Base-by-base conservation (phyloP, 805 yeast genomes). In the Ogataea polymorpha region DNA sequence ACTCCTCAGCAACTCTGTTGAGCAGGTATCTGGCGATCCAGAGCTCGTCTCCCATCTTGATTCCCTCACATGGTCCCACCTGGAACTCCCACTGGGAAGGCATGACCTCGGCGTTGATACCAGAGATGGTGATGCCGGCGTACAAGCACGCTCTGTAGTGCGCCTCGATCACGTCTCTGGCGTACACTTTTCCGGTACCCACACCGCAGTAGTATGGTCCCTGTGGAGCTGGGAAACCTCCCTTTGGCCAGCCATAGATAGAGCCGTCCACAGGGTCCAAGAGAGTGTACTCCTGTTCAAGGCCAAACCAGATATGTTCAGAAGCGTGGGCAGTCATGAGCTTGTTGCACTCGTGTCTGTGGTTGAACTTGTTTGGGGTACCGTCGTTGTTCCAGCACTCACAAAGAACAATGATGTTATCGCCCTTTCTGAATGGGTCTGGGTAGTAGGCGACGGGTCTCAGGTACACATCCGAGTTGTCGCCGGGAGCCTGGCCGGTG, bases 141-240 rank as follows among this genome's bases (percentile, higher is more conserved):
- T 86, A 84, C 51, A 91, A 75, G 75, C 97, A 90, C 49, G 99
- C 99, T 68, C 93, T 83, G 85, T 93, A 93, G 76, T 91, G 99
- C 45, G 99, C 98, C 77, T 91, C 99, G 58, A 93, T 89, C 43
- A 91, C 89, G 66, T 93, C 99, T 75, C 99, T 82, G 62, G 97
- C 96, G 68, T 83, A 87, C 51, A 91, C 99, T 75, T 88, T 90
- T 64, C 97, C 96, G 59, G 96, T 79, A 72, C 99, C 99, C 53
- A 93, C 99, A 81, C 98, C 99, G 78, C 99, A 93, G 82, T 93
- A 93, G 85, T 93, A 93, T 49, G 99, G 99, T 55, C 99, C 99
- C 75, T 93, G 99, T 53, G 99, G 98, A 56, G 96, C 98, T 66
- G 99, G 99, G 95, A 79, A 93, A 50, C 98, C 99, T 59, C 97